Evolutionary conservation across 257 asterid species (phyloP).

Genomic region (Rauvolfia tetraphylla): DNA sequence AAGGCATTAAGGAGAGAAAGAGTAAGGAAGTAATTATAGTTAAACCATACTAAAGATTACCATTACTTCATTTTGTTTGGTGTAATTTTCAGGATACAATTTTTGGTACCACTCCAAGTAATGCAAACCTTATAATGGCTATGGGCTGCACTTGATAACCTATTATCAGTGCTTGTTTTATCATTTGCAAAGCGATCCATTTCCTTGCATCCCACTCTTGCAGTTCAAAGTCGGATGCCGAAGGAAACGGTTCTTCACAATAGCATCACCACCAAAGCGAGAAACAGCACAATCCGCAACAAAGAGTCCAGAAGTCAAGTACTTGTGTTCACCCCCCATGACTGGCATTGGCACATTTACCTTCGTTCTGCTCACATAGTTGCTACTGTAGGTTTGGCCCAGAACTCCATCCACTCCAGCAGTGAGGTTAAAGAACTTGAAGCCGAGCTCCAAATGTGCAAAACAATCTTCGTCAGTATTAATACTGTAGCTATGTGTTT

Average conservation of each 20-base stretch:
- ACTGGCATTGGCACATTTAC: constrained; percentile 56
- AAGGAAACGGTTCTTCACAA: background rate
- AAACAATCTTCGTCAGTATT: constrained; percentile 41
- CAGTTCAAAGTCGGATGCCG: constrained; percentile 35
- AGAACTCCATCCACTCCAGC: constrained; percentile 48
- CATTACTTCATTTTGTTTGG: background rate
- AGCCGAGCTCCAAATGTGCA: constrained; percentile 62
- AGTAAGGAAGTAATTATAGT: too few relatives aligned
- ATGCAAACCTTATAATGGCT: too few relatives aligned
- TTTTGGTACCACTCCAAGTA: too few relatives aligned
- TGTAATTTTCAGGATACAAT: background rate
- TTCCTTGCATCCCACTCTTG: constrained; percentile 37
- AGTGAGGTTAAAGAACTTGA: constrained; percentile 41
- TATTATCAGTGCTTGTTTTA: background rate
- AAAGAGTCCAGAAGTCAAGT: constrained; percentile 36
- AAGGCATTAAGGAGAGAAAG: too few relatives aligned
- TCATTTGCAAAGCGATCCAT: constrained; percentile 51
- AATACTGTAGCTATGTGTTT: constrained; percentile 49
- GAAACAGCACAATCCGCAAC: constrained; percentile 45
- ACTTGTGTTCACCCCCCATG: constrained; percentile 52
- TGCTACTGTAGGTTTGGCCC: constrained; percentile 59
- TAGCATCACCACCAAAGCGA: constrained; percentile 23
- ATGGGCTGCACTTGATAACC: background rate
- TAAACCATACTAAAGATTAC: too few relatives aligned
- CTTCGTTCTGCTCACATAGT: constrained; percentile 47